These are phyloP conservation scores for Podospora fimiseda DNA, from an alignment of 495 filamentous ascomycete genomes.

Conservation along the genomic window DNA sequence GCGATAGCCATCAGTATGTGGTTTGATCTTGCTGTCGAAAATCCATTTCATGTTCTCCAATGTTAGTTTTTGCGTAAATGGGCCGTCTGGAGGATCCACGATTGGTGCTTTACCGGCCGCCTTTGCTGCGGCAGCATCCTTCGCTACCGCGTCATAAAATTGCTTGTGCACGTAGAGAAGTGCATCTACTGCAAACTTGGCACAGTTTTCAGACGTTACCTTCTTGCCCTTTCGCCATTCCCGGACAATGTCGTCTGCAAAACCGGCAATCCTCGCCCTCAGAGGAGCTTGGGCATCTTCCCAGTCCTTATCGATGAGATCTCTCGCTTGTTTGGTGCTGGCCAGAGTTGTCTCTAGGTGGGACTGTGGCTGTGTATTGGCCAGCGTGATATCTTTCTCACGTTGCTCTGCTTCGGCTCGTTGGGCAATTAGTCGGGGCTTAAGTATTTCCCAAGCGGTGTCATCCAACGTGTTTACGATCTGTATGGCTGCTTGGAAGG, in stretches of 20 bases:
- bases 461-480: constrained; percentile 59
- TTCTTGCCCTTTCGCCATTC: constrained; percentile 53
- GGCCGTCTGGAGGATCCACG: constrained; percentile 44
- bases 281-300: constrained; percentile 60
- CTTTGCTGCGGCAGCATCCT: constrained; percentile 40
- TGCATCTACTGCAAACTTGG: constrained; percentile 61
- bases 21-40: constrained; percentile 68
- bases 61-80: constrained; percentile 53
- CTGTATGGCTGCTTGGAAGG: constrained; percentile 63
- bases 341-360: constrained; percentile 21
- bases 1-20: constrained; percentile 50
- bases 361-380: constrained; percentile 31
- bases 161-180: constrained; percentile 54
- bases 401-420: constrained; percentile 50
- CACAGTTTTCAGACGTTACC: constrained; percentile 51
- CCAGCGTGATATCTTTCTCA: constrained; percentile 41
- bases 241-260: constrained; percentile 59
- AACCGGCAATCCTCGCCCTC: constrained; percentile 50
- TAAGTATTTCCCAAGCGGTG: constrained; percentile 56
- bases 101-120: constrained; percentile 36
- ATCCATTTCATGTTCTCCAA: constrained; percentile 84
- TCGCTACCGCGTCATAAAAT: constrained; percentile 54
- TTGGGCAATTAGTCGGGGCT: constrained; percentile 59
- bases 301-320: constrained; percentile 57
- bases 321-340: constrained; percentile 50